A percentile compares a stretch with the other conserved stretches of the same genome.
Conservation (phyloP, 371 early-diverging fungal genomes). For the Umbelopsis sp. region DNA sequence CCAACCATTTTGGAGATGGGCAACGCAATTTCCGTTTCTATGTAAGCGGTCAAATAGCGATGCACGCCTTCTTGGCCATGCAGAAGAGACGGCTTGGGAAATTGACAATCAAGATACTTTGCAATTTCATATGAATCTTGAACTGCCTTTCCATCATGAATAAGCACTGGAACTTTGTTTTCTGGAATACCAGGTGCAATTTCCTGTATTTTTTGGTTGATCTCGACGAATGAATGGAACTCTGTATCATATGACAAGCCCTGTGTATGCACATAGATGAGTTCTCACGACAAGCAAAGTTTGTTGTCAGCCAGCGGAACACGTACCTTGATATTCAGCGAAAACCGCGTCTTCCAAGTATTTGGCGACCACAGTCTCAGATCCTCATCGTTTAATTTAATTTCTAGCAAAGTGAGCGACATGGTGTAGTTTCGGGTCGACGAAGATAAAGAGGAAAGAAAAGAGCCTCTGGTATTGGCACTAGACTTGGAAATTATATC, state of each 20-base stretch:
- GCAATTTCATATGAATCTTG: slow-evolving; percentile 2
- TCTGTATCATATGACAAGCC: slow-evolving; percentile 1
- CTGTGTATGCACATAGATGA: neutral
- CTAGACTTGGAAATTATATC: neutral
- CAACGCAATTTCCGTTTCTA: no score
- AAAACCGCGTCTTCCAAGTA: slow-evolving; percentile 12
- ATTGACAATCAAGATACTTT: neutral
- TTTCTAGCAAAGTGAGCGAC: neutral
- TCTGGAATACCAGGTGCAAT: neutral
- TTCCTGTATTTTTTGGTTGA: neutral
- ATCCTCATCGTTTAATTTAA: neutral
- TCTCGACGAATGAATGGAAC: neutral
- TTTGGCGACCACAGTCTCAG: neutral
- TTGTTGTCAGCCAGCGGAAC: neutral
- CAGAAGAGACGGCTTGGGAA: neutral
- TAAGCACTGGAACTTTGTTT: neutral
- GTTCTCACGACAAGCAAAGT: neutral
- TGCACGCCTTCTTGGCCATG: neutral
- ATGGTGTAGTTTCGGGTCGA: neutral
- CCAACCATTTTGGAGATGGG: neutral
- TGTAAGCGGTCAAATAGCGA: neutral
- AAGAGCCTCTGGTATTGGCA: neutral
- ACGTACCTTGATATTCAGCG: slow-evolving; percentile 13
- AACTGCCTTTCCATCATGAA: neutral
- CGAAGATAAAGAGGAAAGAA: neutral